Evolutionary conservation across 495 filamentous ascomycete genomes (phyloP).

Genomic region (Trichocladium uniseriatum): DNA sequence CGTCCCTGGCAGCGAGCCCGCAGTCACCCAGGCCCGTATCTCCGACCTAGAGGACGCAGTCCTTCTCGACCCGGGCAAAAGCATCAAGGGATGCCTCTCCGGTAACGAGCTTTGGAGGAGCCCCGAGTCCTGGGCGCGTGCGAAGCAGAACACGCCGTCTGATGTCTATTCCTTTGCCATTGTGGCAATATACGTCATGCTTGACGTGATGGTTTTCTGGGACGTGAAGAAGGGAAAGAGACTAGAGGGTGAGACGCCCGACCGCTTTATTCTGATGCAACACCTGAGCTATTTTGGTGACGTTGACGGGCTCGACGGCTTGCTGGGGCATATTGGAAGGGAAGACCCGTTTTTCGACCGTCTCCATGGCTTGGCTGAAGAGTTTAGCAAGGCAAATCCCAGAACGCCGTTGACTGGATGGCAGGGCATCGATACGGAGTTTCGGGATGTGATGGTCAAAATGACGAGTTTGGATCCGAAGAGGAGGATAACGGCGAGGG

Average conservation of each 20-base stretch:
- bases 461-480: slow-evolving; percentile 21
- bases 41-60: background rate
- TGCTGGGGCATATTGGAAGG: slow-evolving; percentile 24
- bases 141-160: slow-evolving; percentile 25
- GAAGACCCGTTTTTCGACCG: slow-evolving; percentile 27
- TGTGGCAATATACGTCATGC: slow-evolving; percentile 21
- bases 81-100: slow-evolving; percentile 22
- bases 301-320: slow-evolving; percentile 15
- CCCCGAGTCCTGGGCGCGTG: slow-evolving; percentile 28
- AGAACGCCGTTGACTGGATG: background rate
- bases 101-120: slow-evolving; percentile 35
- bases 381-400: background rate
- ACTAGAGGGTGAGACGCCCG: background rate
- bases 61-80: slow-evolving; percentile 18
- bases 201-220: slow-evolving; percentile 9
- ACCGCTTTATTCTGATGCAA: background rate
- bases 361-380: background rate
- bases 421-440: slow-evolving; percentile 14
- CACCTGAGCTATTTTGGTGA: background rate
- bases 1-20: background rate
- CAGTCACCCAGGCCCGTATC: background rate
- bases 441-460: slow-evolving; percentile 15
- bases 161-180: slow-evolving; percentile 31
- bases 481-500: slow-evolving; percentile 24
- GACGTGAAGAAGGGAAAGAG: no score